phyloP scores from a whole-genome alignment of 2,329 filamentous ascomycete genomes.

The Pestalotiopsis sp. region DNA sequence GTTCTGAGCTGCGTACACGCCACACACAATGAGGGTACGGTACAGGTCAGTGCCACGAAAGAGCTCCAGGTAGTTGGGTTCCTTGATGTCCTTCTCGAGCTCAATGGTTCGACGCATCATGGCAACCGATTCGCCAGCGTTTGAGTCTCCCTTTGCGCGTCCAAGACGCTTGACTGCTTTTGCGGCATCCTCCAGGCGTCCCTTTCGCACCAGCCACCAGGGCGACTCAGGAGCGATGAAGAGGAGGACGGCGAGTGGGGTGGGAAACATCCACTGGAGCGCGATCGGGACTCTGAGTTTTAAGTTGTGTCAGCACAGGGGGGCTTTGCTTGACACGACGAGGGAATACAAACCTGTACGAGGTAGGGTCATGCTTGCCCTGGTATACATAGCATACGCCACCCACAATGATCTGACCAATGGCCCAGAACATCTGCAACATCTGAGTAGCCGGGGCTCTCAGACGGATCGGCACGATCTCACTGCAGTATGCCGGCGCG shows the following conservation, averaged over 20 bases:
- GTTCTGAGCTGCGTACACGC: constrained; percentile 67
- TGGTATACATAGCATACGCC: constrained; percentile 58
- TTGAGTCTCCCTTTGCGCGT: constrained; percentile 33
- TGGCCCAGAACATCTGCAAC: constrained; percentile 48
- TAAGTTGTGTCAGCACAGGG: constrained; percentile 33
- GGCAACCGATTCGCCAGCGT: constrained; percentile 48
- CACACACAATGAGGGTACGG: constrained; percentile 58
- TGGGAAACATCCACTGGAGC: constrained; percentile 22
- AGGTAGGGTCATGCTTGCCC: constrained; percentile 49
- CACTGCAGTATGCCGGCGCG: constrained; percentile 45
- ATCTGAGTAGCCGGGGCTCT: constrained; percentile 48
- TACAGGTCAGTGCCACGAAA: constrained; percentile 50
- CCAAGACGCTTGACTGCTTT: constrained; percentile 52
- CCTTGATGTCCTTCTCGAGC: constrained; percentile 52
- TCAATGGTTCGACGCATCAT: constrained; percentile 63
- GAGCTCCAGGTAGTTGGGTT: constrained; percentile 51
- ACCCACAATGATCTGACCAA: constrained; percentile 60
- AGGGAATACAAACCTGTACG: constrained; percentile 45
- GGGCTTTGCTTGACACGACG: neutral
- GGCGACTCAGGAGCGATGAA: constrained; percentile 12
- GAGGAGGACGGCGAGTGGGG: constrained; percentile 9
- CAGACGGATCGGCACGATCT: constrained; percentile 60
- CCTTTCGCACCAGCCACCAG: constrained; percentile 14
- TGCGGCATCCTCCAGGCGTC: constrained; percentile 19
- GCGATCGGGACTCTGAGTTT: constrained; percentile 28